phyloP scores from a whole-genome alignment of 2,329 filamentous ascomycete genomes.

The Colletotrichum shisoi region DNA sequence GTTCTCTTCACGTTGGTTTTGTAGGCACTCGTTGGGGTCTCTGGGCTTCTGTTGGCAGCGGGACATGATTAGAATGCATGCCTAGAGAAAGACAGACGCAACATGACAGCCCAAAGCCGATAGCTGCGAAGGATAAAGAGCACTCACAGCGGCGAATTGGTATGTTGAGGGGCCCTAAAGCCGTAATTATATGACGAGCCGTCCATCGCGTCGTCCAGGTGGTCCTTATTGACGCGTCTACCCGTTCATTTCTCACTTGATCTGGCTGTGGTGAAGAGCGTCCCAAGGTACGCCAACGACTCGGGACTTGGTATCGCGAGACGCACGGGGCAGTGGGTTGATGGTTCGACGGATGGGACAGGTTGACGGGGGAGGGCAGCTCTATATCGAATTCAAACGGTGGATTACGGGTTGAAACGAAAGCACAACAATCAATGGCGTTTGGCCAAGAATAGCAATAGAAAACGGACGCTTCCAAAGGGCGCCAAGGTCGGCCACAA shows the following conservation, averaged over 20 bases:
- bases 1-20: conserved; percentile 86
- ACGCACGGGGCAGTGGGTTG: conserved; percentile 15
- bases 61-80: conserved; percentile 12
- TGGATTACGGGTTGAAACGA: conserved; percentile 6
- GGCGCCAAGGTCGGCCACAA: conserved; percentile 13
- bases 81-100: neutral
- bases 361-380: conserved; percentile 1
- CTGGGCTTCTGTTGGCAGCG: conserved; percentile 31
- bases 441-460: neutral
- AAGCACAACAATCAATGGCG: neutral
- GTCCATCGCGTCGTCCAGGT: conserved; percentile 30
- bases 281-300: conserved; percentile 4
- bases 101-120: neutral
- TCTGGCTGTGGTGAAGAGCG: neutral
- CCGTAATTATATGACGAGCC: conserved; percentile 36
- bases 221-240: conserved; percentile 19
- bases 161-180: conserved; percentile 31
- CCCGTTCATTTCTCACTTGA: conserved; percentile 23
- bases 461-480: conserved; percentile 3
- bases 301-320: conserved; percentile 15
- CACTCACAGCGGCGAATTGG: conserved; percentile 35
- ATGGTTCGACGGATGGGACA: conserved; percentile 15
- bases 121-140: neutral
- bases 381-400: conserved; percentile 1
- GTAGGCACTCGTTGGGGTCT: conserved; percentile 57